Evolutionary conservation across 164 flowering plant species (phyloP).

Genomic region (Stephania yunnanensis): DNA sequence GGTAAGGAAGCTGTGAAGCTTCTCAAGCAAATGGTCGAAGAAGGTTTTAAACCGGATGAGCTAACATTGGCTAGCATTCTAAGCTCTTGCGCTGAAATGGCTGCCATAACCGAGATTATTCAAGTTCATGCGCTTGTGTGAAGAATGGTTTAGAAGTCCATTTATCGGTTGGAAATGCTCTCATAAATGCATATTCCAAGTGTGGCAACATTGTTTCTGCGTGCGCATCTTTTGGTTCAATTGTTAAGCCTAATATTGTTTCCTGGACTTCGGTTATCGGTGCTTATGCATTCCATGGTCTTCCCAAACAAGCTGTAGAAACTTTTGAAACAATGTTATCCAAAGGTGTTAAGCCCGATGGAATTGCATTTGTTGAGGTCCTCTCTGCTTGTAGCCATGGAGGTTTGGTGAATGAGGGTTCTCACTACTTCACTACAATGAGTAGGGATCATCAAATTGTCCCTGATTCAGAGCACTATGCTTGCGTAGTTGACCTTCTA

Average conservation of each 20-base stretch:
- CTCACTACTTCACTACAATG: constrained; percentile 50
- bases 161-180: constrained; percentile 41
- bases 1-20: constrained; percentile 49
- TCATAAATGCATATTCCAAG: constrained; percentile 55
- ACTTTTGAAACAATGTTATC: constrained; percentile 45
- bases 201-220: constrained; percentile 44
- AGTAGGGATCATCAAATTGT: constrained; percentile 28
- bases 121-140: constrained; percentile 42
- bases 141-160: constrained; percentile 36
- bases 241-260: constrained; percentile 38
- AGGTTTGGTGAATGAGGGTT: constrained; percentile 46
- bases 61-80: constrained; percentile 51
- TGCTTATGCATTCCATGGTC: constrained; percentile 56
- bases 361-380: constrained; percentile 44
- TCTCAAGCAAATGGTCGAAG: constrained; percentile 37
- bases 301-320: constrained; percentile 34
- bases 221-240: constrained; percentile 28
- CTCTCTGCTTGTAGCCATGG: constrained; percentile 73
- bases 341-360: constrained; percentile 41
- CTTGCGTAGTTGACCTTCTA: constrained; percentile 62
- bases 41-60: constrained; percentile 45
- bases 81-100: constrained; percentile 52
- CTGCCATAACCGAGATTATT: constrained; percentile 30
- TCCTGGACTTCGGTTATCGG: constrained; percentile 59
- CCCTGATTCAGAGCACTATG: constrained; percentile 58